phyloP scores from a whole-genome alignment of 2,329 filamentous ascomycete genomes.

The Venturia effusa region DNA sequence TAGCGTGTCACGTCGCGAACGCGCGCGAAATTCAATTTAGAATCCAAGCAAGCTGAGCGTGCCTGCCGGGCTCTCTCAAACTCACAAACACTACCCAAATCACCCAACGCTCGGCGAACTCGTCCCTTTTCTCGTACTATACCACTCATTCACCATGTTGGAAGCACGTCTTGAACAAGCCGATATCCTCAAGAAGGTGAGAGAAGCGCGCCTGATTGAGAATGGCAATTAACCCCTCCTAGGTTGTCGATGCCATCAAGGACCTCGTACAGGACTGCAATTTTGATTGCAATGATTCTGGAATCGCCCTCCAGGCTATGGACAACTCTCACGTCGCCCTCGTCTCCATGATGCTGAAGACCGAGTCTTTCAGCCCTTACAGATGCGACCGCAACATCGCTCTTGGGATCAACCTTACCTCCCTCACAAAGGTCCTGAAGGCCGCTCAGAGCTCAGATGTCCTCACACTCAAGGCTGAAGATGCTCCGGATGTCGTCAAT shows the following conservation, averaged over 20 bases:
- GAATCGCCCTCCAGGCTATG: slow-evolving; percentile 97
- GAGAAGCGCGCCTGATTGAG: neutral
- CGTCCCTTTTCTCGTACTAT: neutral
- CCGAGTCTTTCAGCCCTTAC: slow-evolving; percentile 87
- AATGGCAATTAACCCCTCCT: slow-evolving; percentile 8
- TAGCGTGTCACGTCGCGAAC: neutral
- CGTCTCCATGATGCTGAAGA: slow-evolving; percentile 97
- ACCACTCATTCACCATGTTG: slow-evolving; percentile 51
- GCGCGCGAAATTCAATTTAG: neutral
- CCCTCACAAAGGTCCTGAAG: slow-evolving; percentile 92
- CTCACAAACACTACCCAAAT: neutral
- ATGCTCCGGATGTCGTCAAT: slow-evolving; percentile 91
- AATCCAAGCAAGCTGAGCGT: neutral
- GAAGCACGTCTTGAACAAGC: slow-evolving; percentile 97
- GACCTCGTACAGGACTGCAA: slow-evolving; percentile 99
- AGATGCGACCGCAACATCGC: slow-evolving; percentile 99
- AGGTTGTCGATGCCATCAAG: slow-evolving; percentile 99
- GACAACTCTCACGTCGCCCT: slow-evolving; percentile 99
- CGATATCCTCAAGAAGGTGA: slow-evolving; percentile 83
- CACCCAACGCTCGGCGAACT: neutral
- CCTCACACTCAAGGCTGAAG: slow-evolving; percentile 93
- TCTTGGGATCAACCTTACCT: slow-evolving; percentile 91
- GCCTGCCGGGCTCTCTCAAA: neutral
- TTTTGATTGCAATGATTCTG: slow-evolving; percentile 99
- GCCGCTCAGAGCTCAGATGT: slow-evolving; percentile 91